These are phyloP conservation scores for Herpotrichia juniperi DNA, from an alignment of 2,329 filamentous ascomycete genomes.

Conservation along the genomic window DNA sequence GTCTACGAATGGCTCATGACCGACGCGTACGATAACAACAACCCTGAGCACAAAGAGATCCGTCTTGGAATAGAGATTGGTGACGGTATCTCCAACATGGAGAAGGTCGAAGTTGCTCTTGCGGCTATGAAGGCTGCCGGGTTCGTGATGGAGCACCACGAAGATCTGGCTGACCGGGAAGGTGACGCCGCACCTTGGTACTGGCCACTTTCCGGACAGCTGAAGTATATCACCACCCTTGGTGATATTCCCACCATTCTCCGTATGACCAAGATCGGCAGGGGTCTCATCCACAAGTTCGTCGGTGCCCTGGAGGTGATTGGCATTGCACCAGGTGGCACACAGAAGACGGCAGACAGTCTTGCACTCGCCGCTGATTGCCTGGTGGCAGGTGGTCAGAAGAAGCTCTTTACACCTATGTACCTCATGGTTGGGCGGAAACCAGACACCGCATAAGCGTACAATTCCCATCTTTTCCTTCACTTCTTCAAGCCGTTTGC, in stretches of 20 bases:
- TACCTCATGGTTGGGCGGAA: slow-evolving; percentile 96
- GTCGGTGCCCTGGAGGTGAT: slow-evolving; percentile 78
- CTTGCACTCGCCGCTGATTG: slow-evolving; percentile 81
- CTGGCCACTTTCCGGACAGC: slow-evolving; percentile 85
- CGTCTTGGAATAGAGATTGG: slow-evolving; percentile 94
- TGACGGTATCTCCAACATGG: slow-evolving; percentile 98
- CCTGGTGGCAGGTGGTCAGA: slow-evolving; percentile 81
- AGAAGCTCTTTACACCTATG: slow-evolving; percentile 98
- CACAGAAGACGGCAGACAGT: slow-evolving; percentile 93
- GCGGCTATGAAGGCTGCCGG: slow-evolving; percentile 85
- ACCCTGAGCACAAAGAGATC: slow-evolving; percentile 85
- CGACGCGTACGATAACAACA: slow-evolving; percentile 87
- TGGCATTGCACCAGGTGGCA: slow-evolving; percentile 77
- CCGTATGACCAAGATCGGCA: slow-evolving; percentile 87
- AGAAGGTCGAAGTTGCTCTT: slow-evolving; percentile 80
- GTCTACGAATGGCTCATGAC: slow-evolving; percentile 99
- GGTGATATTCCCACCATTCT: slow-evolving; percentile 83
- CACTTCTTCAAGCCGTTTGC: slow-evolving; percentile 13
- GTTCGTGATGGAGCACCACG: slow-evolving; percentile 81
- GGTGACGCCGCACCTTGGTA: slow-evolving; percentile 88
- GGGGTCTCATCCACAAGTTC: slow-evolving; percentile 75
- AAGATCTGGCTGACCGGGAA: slow-evolving; percentile 80
- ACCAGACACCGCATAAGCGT: slow-evolving; percentile 56
- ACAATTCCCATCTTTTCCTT: no score
- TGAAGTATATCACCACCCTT: slow-evolving; percentile 80